Evolutionary conservation across 805 yeast species (phyloP), one percentile per base, ranked within the genome.

Genomic region (Ogataea pignaliae): DNA sequence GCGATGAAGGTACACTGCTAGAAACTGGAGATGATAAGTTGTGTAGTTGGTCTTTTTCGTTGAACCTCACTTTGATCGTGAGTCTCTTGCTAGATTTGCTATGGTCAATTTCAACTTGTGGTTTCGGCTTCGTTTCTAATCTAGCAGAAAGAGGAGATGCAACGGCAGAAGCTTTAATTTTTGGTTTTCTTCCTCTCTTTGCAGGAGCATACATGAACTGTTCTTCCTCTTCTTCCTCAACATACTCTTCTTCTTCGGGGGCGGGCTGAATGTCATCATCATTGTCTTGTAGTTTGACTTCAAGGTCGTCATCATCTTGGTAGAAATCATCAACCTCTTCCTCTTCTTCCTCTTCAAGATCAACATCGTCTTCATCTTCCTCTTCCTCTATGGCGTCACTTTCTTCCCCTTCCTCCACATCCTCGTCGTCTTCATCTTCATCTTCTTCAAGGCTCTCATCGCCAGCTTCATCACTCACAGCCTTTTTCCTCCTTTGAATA

Each of bases 41-140:
- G 15, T 39, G 37, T 3, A 35, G 16, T n/a, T 40, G 37, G 10
- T 37, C 42, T n/a, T 40, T 36, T 15, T 37, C 50, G 26, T 42
- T 45, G 32, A 46, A 46, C 37, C 36, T 46, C 33, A 46, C 42
- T 17, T 41, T 44, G 11, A 44, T 41, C 31, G 18, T 66, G 69
- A 35, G 58, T 61, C 32, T 70, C 70, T 35, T 67, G 60, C 34
- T 68, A 66, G 41, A 63, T 14, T 34, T 32, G 29, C 34, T 44
- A n/a, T 36, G 33, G 10, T 13, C 41, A 13, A 36, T 28, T 4
- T 37, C 29, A 16, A 33, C 40, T 2, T 32, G 30, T 29, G 44
- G n/a, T 21, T 42, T 26, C 16, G 16, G 16, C 29, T 36, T 40
- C 26, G 29, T 13, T 16, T 31, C 36, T 40, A 21, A 7, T 21